Base-by-base conservation (phyloP, 345 rosid species). In the Hevea brasiliensis region DNA sequence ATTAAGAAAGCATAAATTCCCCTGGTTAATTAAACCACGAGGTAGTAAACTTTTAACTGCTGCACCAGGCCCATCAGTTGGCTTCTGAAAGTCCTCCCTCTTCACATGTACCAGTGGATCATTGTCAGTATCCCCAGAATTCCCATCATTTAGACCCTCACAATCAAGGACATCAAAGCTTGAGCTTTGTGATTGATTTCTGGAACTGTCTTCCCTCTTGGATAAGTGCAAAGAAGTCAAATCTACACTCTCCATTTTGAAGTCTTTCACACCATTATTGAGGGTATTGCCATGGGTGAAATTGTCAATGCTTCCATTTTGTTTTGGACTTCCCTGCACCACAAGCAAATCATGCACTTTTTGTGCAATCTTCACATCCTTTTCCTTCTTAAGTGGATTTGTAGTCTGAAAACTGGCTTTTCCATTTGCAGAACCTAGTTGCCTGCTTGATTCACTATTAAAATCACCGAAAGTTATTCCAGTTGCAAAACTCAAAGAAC, bases 1-100 rank as follows among this genome's bases (percentile, higher is more conserved):
- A 78, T 88, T 95, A 61, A 92, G 97, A 82, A 95, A 95, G 78
- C 99, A 95, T 76, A 89, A 68, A 79, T 95, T 95, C 57, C 99
- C 97, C 0, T 85, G 82, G 78, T 95, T 95, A 63, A 91, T 87
- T 66, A 95, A 86, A 69, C 99, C 99, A 70, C 91, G 90, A 4
- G 97, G 97, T 45, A 81, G 75, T 42, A 91, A 81, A 78, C 74
- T 77, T 64, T 68, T 87, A 67, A 71, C 66, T 57, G 81, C 64
- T 26, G 82, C 48, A 59, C 77, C 45, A 74, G 89, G 67, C 61
- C 80, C 90, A 50, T 77, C 66, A 37, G 78, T 48, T 67, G 77
- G 81, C 70, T 85, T 79, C 40, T 21, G 65, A 41, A 21, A 71
- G 27, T 68, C 82, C 79, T 74, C 84, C 72, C 78, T 70, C 24